Conservation (phyloP, 2,329 filamentous ascomycete species). For the Aspergillus caelatus region DNA sequence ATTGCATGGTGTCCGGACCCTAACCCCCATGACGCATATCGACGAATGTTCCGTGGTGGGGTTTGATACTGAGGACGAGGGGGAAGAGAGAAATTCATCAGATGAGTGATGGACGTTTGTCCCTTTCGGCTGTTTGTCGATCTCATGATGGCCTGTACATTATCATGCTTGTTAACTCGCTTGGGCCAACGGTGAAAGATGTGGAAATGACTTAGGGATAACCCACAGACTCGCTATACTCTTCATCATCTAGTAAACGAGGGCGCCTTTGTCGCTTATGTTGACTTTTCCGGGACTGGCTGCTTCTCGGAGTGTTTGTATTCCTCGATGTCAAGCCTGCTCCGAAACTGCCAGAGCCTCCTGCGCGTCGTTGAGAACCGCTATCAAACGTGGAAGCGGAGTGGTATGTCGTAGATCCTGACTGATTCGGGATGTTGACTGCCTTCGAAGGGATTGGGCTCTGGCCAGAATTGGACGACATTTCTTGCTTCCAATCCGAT, state of each 20-base stretch:
- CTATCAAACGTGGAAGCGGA: constrained; percentile 35
- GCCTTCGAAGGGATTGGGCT: constrained; percentile 42
- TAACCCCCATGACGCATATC: constrained; percentile 78
- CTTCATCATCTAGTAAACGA: constrained; percentile 77
- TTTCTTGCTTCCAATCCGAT: constrained; percentile 30
- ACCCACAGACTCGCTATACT: constrained; percentile 77
- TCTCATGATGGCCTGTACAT: constrained; percentile 60
- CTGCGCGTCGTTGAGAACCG: constrained; percentile 43
- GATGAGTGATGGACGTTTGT: constrained; percentile 94
- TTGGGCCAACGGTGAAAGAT: neutral
- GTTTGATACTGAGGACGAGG: constrained; percentile 65
- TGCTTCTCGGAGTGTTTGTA: constrained; percentile 61
- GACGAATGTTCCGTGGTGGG: constrained; percentile 64
- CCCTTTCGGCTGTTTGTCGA: constrained; percentile 75
- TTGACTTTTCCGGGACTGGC: constrained; percentile 75
- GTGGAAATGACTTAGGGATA: constrained; percentile 1
- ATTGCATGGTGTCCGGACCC: constrained; percentile 87
- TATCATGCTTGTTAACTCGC: constrained; percentile 18
- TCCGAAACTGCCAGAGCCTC: constrained; percentile 45
- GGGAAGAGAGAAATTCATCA: constrained; percentile 87
- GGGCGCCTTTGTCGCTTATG: constrained; percentile 81
- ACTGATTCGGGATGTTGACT: constrained; percentile 38
- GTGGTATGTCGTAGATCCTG: constrained; percentile 37
- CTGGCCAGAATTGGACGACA: constrained; percentile 46
- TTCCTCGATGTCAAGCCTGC: constrained; percentile 42